phyloP scores from a whole-genome alignment of 164 flowering plant species.

The Umbilicus rupestris region DNA sequence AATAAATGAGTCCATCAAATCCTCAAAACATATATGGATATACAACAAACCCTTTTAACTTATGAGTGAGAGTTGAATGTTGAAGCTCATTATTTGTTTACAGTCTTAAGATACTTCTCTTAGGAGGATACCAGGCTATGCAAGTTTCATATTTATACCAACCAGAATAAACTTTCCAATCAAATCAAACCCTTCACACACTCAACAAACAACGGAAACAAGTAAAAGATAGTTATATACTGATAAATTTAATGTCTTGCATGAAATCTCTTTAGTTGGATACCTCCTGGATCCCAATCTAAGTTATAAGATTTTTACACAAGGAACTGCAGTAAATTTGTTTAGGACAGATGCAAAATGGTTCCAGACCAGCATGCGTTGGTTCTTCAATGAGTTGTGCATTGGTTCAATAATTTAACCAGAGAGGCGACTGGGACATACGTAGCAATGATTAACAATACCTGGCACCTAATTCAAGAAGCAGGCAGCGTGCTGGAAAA shows the following conservation, averaged over 20 bases:
- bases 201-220: not conserved
- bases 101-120: too few relatives aligned
- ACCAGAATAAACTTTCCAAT: not conserved
- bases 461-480: not conserved
- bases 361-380: not conserved
- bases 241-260: not conserved
- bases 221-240: not conserved
- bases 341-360: not conserved
- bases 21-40: not conserved
- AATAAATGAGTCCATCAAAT: not conserved
- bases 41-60: too few relatives aligned
- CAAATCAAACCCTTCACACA: not conserved
- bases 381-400: too few relatives aligned
- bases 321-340: not conserved
- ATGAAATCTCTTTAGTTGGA: not conserved
- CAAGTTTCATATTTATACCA: not conserved
- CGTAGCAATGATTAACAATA: not conserved
- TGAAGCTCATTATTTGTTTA: too few relatives aligned
- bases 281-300: not conserved
- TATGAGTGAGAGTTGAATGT: too few relatives aligned
- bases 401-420: not conserved
- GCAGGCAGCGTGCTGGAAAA: slow-evolving; percentile 10
- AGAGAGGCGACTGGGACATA: not conserved
- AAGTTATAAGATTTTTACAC: not conserved
- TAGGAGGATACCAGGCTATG: not conserved